Evolutionary conservation across 1,139 yeast species (phyloP), one percentile per base, ranked within the genome.

Genomic region (Geotrichum bryndzae): DNA sequence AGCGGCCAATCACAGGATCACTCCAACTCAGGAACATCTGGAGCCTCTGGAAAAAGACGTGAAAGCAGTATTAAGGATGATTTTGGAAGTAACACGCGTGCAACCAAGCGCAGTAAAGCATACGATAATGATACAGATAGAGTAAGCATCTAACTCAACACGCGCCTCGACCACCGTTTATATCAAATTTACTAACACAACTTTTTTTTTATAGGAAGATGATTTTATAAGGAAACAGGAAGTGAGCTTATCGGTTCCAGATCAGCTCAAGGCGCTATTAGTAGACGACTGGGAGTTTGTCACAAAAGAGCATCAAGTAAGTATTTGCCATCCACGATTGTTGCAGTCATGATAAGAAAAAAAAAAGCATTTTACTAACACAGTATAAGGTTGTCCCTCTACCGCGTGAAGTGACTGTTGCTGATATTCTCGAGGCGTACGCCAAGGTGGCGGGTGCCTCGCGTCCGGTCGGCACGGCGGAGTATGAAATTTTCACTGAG

Each of bases 401-500:
- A 51, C 96, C 96, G 0, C 75, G 84, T 3, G 72, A 75, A 25
- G 76, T 78, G 13, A 80, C 83, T 0, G 87, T 88, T 0, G 75
- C 78, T 1, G 76, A 75, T 2, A 81, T 90, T 2, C 72, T 91
- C 13, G 69, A 75, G 35, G 80, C 80, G 50, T 89, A 82, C 68
- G 73, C 53, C 64, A 68, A 7, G 51, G 61, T 76, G 91, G 63
- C 77, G 97, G 64, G 75, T 91, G 61, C 77, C 89, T 66, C 87
- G 90, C 11, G 80, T 90, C 1, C 76, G 94, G 57, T 98, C 98
- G 0, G 95, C 90, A 2, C 77, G 91, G 27, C 18, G 18, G 18
- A 18, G 18, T 18, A 18, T 18, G 18, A 18, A 18, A 18, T 18
- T 18, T 18, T 18, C 18, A 18, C 18, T 18, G 18, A 18, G 18